Percentiles rank a stretch among this genome's conserved stretches.
Conservation (phyloP, 1,284 basidiomycete genomes). For the Irpex sp. region DNA sequence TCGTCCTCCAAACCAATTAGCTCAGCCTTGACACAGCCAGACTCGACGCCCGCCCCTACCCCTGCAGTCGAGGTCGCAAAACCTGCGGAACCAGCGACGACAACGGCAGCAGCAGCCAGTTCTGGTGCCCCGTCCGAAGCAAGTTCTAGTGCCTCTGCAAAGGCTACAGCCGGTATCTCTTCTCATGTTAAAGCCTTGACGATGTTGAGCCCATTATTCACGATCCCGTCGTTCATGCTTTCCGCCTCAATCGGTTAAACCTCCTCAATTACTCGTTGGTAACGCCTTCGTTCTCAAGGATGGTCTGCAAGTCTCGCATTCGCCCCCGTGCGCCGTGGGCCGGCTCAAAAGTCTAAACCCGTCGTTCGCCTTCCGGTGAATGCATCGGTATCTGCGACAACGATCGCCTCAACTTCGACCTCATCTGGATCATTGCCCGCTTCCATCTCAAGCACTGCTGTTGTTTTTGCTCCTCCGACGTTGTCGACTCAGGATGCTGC, state of each 20-base stretch:
- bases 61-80: constrained; percentile 8
- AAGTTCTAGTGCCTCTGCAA: constrained; percentile 39
- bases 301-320: constrained; percentile 87
- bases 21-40: constrained; percentile 30
- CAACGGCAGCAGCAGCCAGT: constrained; percentile 12
- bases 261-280: constrained; percentile 7
- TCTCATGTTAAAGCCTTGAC: constrained; percentile 35
- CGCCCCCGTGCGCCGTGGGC: constrained; percentile 63
- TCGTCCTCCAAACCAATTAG: constrained; percentile 51
- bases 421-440: constrained; percentile 10
- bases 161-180: constrained; percentile 76
- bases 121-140: constrained; percentile 19
- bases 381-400: constrained; percentile 40
- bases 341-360: constrained; percentile 48
- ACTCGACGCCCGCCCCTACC: constrained; percentile 10
- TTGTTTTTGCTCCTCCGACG: constrained; percentile 66
- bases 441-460: constrained; percentile 60
- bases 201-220: constrained; percentile 32
- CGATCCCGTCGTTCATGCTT: constrained; percentile 28
- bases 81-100: constrained; percentile 13
- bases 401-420: constrained; percentile 14
- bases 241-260: constrained; percentile 1
- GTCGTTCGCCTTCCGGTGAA: constrained; percentile 55
- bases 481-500: constrained; percentile 26
- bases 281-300: constrained; percentile 34